Evolutionary conservation across 257 asterid species (phyloP).

Genomic region (Cruciata laevipes): DNA sequence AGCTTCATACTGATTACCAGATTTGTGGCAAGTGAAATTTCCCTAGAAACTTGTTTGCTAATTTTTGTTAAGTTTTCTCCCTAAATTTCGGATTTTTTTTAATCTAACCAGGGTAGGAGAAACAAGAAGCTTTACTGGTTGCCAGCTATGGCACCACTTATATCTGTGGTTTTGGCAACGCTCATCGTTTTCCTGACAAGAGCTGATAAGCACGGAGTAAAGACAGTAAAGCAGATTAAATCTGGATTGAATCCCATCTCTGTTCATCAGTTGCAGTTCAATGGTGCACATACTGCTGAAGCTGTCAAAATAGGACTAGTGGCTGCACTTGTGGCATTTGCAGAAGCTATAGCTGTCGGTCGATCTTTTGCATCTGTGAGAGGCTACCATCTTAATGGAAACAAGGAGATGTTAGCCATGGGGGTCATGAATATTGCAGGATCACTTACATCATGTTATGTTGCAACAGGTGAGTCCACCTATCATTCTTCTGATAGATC

Average conservation of each 20-base stretch:
- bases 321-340: constrained; percentile 28
- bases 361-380: constrained; percentile 34
- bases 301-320: constrained; percentile 31
- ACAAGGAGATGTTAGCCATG: constrained; percentile 41
- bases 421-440: constrained; percentile 41
- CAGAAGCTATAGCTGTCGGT: constrained; percentile 48
- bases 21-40: constrained; percentile 28
- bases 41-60: background rate
- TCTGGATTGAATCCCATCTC: constrained; percentile 37
- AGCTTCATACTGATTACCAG: constrained; percentile 29
- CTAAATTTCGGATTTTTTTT: background rate
- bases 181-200: constrained; percentile 31
- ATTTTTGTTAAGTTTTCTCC: background rate
- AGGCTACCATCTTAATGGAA: constrained; percentile 42
- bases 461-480: constrained; percentile 31
- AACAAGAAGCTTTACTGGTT: constrained; percentile 37
- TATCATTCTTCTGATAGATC: background rate
- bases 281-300: constrained; percentile 21
- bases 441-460: constrained; percentile 39
- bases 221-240: constrained; percentile 30
- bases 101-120: constrained; percentile 25
- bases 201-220: constrained; percentile 37
- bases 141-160: constrained; percentile 33
- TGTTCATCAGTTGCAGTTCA: constrained; percentile 26
- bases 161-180: constrained; percentile 32